Evolutionary conservation across 1,284 basidiomycete species (phyloP).

Genomic region (Ustilago bromivora): DNA sequence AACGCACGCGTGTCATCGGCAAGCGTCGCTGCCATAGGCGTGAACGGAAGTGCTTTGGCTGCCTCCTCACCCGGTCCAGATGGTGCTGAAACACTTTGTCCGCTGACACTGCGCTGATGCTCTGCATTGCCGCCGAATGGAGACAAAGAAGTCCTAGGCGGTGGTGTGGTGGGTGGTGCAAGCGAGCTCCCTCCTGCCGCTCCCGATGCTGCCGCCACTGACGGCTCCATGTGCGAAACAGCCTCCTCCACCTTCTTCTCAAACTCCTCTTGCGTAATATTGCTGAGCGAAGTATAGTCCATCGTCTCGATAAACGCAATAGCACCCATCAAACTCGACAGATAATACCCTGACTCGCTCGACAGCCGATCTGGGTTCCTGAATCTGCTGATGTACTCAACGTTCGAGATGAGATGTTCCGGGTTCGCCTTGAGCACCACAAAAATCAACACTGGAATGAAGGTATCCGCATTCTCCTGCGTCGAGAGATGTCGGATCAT

Average conservation of each 20-base stretch:
- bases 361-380: constrained; percentile 87
- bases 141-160: constrained; percentile 26
- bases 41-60: constrained; percentile 49
- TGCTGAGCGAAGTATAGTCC: constrained; percentile 91
- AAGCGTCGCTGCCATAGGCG: constrained; percentile 54
- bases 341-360: constrained; percentile 96
- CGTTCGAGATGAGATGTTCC: constrained; percentile 90
- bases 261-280: constrained; percentile 92
- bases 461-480: constrained; percentile 78
- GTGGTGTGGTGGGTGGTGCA: constrained; percentile 27
- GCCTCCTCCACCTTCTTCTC: constrained; percentile 73
- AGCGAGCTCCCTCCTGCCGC: constrained; percentile 11
- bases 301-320: constrained; percentile 96
- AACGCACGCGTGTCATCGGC: constrained; percentile 68
- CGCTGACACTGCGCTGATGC: constrained; percentile 45
- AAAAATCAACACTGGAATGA: constrained; percentile 93
- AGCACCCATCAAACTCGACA: constrained; percentile 83
- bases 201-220: constrained; percentile 7
- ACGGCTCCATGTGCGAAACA: constrained; percentile 40
- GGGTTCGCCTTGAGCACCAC: constrained; percentile 94
- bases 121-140: constrained; percentile 16
- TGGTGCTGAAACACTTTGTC: constrained; percentile 47
- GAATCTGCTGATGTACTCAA: constrained; percentile 91
- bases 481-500: constrained; percentile 82
- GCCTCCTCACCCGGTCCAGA: constrained; percentile 53